Conservation (phyloP, 768 basidiomycete genomes). For the Kwoniella bestiolae region DNA sequence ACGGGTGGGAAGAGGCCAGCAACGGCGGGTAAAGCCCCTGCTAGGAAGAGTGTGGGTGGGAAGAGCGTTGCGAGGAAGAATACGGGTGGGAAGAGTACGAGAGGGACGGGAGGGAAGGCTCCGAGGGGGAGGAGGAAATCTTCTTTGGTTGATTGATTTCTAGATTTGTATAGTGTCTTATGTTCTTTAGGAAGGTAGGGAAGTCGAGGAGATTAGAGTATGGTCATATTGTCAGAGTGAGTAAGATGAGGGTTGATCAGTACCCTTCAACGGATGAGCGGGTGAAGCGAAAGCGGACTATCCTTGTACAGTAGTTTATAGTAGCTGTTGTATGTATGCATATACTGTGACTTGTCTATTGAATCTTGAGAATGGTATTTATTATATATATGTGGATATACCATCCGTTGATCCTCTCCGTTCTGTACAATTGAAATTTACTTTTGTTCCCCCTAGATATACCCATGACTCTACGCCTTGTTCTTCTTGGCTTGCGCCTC, state of each 20-base stretch:
- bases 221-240: not conserved
- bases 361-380: not conserved
- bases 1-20: slow-evolving; percentile 39
- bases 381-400: too few relatives aligned
- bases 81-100: slow-evolving; percentile 22
- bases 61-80: slow-evolving; percentile 27
- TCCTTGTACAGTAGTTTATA: not conserved
- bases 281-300: not conserved
- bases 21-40: slow-evolving; percentile 21
- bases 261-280: too few relatives aligned
- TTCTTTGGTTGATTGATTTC: slow-evolving; percentile 14
- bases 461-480: slow-evolving; percentile 13
- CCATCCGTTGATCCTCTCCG: too few relatives aligned
- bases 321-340: slow-evolving; percentile 5
- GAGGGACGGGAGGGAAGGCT: slow-evolving; percentile 26
- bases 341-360: slow-evolving; percentile 2
- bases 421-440: too few relatives aligned
- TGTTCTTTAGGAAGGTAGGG: too few relatives aligned
- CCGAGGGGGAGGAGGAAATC: slow-evolving; percentile 19
- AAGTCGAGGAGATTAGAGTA: too few relatives aligned
- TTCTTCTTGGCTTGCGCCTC: slow-evolving; percentile 71
- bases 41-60: slow-evolving; percentile 33
- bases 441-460: too few relatives aligned
- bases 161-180: too few relatives aligned
- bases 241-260: too few relatives aligned